Percentiles rank a stretch among this genome's conserved stretches.
phyloP scores from a whole-genome alignment of 1,284 basidiomycete genomes.

The Rhodotorula sp. region DNA sequence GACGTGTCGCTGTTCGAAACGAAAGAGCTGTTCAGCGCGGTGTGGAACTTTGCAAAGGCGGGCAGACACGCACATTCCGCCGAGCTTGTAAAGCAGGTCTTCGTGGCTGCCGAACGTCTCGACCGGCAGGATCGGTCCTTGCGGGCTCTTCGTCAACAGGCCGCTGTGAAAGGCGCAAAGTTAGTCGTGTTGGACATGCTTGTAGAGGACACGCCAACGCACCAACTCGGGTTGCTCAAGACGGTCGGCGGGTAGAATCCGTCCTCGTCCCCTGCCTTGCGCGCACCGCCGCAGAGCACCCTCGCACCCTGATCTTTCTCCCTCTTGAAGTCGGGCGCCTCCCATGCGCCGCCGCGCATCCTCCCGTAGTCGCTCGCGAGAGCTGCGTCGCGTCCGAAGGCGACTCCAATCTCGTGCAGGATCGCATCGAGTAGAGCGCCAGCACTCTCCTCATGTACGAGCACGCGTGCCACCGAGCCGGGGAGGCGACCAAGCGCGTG shows the following conservation, averaged over 20 bases:
- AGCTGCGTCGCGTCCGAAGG: neutral
- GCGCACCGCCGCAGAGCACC: neutral
- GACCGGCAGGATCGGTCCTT: conserved; percentile 6
- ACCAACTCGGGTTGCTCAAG: conserved; percentile 5
- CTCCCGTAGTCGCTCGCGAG: conserved; percentile 9
- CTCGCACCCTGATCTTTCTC: neutral
- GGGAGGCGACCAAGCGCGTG: neutral
- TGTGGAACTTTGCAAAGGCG: too few species aligned
- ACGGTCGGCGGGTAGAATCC: conserved; percentile 11
- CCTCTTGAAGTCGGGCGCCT: neutral
- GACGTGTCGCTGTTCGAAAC: neutral
- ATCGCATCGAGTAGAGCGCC: neutral
- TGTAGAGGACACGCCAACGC: neutral
- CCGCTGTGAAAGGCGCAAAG: neutral
- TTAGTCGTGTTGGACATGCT: neutral
- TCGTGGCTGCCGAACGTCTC: conserved; percentile 8
- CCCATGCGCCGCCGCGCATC: neutral
- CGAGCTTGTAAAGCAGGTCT: conserved; percentile 1
- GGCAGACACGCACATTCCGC: neutral
- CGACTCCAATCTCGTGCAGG: neutral
- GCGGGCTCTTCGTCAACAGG: neutral
- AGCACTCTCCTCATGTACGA: conserved; percentile 9
- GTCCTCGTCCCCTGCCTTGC: neutral
- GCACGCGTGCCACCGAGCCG: conserved; percentile 1
- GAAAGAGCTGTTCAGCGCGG: neutral